These are phyloP conservation scores for Pseudonitzschia multiseries DNA, from an alignment of 108 stramenopile species.

Conservation along the genomic window DNA sequence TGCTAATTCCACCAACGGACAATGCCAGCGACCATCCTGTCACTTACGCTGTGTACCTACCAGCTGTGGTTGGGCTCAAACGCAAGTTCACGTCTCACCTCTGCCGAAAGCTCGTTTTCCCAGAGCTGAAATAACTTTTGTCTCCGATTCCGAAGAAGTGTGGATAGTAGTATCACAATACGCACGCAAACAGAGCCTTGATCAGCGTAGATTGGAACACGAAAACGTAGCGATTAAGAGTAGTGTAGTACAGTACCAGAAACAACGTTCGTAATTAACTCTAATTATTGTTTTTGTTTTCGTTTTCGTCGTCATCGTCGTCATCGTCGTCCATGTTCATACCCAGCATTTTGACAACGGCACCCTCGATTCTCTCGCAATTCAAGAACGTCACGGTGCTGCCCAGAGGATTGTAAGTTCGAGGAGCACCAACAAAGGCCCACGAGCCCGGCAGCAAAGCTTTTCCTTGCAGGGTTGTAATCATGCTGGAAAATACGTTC, in stretches of 20 bases:
- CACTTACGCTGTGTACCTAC: too few relatives aligned
- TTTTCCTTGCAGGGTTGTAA: constrained; percentile 49
- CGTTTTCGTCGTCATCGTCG: not conserved
- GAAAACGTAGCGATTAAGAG: too few relatives aligned
- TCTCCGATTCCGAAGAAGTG: not conserved
- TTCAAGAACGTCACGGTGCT: constrained; percentile 32
- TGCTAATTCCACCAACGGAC: too few relatives aligned
- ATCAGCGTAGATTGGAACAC: not conserved
- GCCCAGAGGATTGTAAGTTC: constrained; percentile 45
- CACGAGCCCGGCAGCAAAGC: constrained; percentile 47
- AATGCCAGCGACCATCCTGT: too few relatives aligned
- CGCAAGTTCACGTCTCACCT: too few relatives aligned
- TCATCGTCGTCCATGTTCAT: not conserved
- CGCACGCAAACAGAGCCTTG: not conserved
- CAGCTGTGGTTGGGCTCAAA: too few relatives aligned
- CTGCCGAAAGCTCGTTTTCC: too few relatives aligned
- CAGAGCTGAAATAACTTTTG: not conserved
- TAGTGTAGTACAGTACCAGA: too few relatives aligned
- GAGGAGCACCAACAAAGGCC: constrained; percentile 68
- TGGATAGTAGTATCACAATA: not conserved
- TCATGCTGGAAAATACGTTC: constrained; percentile 58
- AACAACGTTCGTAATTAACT: too few relatives aligned
- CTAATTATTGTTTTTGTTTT: too few relatives aligned
- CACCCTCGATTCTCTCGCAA: constrained; percentile 16
- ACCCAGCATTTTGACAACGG: not conserved